Conservation (phyloP, 768 basidiomycete genomes). For the Ramaria sp. region DNA sequence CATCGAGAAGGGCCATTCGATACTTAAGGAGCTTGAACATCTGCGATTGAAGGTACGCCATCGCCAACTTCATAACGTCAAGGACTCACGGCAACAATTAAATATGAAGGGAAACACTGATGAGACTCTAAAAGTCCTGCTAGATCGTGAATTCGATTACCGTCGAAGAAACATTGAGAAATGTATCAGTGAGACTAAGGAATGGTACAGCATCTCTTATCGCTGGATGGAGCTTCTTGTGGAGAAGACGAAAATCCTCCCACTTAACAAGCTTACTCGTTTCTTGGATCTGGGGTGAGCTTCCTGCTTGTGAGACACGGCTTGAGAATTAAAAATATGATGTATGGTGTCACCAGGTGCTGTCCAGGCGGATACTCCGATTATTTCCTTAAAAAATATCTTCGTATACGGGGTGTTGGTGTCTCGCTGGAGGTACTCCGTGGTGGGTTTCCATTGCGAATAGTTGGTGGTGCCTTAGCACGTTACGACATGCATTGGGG, state of each 20-base stretch:
- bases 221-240: slow-evolving; percentile 13
- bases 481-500: slow-evolving; percentile 18
- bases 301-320: not conserved
- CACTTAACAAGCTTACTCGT: slow-evolving; percentile 9
- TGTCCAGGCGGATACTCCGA: slow-evolving; percentile 22
- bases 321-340: not conserved
- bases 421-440: slow-evolving; percentile 18
- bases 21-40: not conserved
- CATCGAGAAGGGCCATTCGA: too few species aligned
- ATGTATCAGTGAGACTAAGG: not conserved
- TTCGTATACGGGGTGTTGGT: slow-evolving; percentile 15
- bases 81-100: not conserved
- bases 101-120: not conserved
- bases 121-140: not conserved
- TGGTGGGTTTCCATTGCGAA: slow-evolving; percentile 18
- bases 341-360: slow-evolving; percentile 14
- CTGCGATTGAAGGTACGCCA: not conserved
- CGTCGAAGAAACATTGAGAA: not conserved
- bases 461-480: slow-evolving; percentile 12
- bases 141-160: not conserved
- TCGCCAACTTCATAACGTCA: not conserved
- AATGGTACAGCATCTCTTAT: not conserved
- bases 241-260: slow-evolving; percentile 7
- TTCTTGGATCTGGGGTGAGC: slow-evolving; percentile 22
- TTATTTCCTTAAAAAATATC: slow-evolving; percentile 19